Evolutionary conservation across 768 basidiomycete genomes (phyloP).

Genomic region (Suillus tomentosus): DNA sequence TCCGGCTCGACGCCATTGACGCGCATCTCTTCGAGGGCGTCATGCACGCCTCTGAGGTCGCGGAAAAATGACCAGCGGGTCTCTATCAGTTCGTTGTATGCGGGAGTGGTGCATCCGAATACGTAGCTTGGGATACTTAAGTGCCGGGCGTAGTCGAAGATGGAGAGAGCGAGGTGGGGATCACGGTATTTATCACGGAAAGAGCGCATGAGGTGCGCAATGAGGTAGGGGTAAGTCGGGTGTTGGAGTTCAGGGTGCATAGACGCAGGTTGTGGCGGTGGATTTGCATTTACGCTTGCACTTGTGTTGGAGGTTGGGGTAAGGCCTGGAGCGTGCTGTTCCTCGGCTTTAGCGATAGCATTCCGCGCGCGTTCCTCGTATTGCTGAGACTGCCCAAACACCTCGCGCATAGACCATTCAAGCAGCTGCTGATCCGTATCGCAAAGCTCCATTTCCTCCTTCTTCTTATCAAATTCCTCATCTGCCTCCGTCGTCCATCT

Average conservation of each 20-base stretch:
- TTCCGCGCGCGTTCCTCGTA: constrained; percentile 50
- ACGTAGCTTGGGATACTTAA: constrained; percentile 82
- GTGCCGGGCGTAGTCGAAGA: constrained; percentile 79
- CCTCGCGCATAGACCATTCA: constrained; percentile 68
- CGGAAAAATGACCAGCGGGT: constrained; percentile 85
- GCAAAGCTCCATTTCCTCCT: constrained; percentile 73
- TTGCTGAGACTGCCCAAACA: constrained; percentile 61
- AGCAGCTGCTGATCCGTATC: constrained; percentile 69
- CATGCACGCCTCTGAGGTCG: constrained; percentile 76
- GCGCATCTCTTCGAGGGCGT: constrained; percentile 81
- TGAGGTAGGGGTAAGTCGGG: constrained; percentile 69
- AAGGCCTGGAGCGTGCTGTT: constrained; percentile 3
- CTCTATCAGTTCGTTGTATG: constrained; percentile 88
- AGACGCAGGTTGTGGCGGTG: neutral
- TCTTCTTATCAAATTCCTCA: constrained; percentile 64
- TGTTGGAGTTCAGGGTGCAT: constrained; percentile 44
- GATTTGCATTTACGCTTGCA: constrained; percentile 14
- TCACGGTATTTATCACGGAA: constrained; percentile 80
- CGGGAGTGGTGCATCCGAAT: constrained; percentile 84
- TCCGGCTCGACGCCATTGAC: constrained; percentile 76
- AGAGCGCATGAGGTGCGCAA: constrained; percentile 74
- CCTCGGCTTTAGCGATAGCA: constrained; percentile 32
- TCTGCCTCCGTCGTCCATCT: constrained; percentile 54
- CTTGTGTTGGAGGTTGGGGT: neutral
- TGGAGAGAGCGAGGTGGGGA: constrained; percentile 77